These are phyloP conservation scores for Eucalyptus pauciflora DNA, from an alignment of 345 rosid species.

Conservation along the genomic window DNA sequence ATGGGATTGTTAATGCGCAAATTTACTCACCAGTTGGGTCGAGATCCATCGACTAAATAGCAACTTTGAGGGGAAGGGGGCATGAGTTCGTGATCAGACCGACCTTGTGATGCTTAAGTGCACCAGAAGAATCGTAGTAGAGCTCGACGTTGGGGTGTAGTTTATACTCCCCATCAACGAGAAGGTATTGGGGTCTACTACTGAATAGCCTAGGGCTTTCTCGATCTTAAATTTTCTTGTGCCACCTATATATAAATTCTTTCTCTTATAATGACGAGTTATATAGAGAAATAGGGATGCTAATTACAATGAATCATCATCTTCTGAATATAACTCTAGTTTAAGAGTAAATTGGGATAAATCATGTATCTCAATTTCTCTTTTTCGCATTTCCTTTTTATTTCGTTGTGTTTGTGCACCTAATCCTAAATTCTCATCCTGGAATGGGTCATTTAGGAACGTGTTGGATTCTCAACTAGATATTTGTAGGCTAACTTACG, in stretches of 20 bases:
- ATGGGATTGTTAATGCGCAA: neutral
- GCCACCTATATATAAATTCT: neutral
- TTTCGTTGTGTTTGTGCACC: too few species aligned
- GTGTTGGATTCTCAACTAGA: neutral
- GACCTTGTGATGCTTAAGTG: neutral
- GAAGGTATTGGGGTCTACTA: neutral
- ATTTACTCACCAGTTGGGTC: neutral
- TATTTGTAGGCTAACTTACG: neutral
- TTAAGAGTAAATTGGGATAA: neutral
- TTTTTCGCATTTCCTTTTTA: too few species aligned
- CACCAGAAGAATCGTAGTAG: accelerated
- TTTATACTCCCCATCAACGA: too few species aligned
- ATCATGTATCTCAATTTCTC: neutral
- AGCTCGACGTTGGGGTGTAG: neutral
- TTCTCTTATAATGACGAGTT: neutral
- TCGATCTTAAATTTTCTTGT: neutral
- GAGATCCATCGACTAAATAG: neutral
- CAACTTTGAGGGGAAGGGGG: neutral
- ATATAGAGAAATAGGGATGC: neutral
- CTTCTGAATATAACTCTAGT: neutral
- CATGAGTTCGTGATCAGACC: neutral
- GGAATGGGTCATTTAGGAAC: neutral
- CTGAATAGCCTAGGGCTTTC: neutral
- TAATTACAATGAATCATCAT: neutral
- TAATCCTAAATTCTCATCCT: neutral